phyloP scores from a whole-genome alignment of 78 protist species.

The Dictyostelium brefeldianum region DNA sequence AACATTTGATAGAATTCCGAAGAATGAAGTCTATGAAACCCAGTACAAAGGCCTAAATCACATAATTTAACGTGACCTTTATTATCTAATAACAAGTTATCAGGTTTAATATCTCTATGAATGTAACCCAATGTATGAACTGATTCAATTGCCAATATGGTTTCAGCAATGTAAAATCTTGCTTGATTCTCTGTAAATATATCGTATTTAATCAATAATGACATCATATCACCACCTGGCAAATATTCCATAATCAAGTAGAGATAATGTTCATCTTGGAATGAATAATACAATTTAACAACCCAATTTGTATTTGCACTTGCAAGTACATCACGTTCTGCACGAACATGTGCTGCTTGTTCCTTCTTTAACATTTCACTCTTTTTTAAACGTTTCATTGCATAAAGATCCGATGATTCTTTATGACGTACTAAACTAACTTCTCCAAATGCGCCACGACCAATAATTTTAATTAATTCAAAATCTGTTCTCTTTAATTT shows the following conservation, averaged over 20 bases:
- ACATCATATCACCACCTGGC: constrained; percentile 94
- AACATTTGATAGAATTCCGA: constrained; percentile 75
- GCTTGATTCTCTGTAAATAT: constrained; percentile 87
- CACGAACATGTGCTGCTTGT: constrained; percentile 84
- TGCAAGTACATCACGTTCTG: constrained; percentile 93
- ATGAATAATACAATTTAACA: constrained; percentile 50
- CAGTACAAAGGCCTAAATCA: constrained; percentile 81
- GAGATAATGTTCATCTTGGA: constrained; percentile 84
- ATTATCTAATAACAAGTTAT: constrained; percentile 76
- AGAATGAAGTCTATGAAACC: constrained; percentile 76
- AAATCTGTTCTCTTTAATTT: constrained; percentile 69
- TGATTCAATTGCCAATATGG: constrained; percentile 88
- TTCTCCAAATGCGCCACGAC: constrained; percentile 90
- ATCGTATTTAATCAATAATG: constrained; percentile 85
- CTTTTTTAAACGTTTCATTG: constrained; percentile 88
- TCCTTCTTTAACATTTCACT: constrained; percentile 85
- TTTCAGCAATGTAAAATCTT: constrained; percentile 92
- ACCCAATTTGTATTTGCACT: constrained; percentile 82
- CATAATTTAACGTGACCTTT: constrained; percentile 80
- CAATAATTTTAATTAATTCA: constrained; percentile 71
- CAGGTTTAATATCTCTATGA: constrained; percentile 89
- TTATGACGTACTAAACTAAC: constrained; percentile 70
- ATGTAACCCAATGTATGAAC: constrained; percentile 88
- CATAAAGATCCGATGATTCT: constrained; percentile 74
- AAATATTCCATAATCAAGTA: constrained; percentile 89